Evolutionary conservation across 148 eudicot genomes (phyloP), one percentile per base, ranked within the genome.

Genomic region (Spergularia marina): DNA sequence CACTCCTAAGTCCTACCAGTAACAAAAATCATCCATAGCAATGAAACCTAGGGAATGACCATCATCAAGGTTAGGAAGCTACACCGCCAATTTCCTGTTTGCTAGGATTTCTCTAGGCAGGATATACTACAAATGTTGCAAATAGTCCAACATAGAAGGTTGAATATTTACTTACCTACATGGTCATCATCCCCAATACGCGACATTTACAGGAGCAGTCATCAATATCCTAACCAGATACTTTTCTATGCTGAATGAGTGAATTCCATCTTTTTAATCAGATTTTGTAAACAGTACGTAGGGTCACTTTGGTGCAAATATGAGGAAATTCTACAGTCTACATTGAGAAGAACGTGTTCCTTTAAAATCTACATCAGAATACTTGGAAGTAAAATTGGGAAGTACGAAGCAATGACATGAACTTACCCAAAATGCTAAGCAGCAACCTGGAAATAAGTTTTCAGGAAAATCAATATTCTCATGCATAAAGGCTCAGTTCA

Each of bases 381-480:
- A 30, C 8, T 17, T 39, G 41, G 17, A 64, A 64, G n/a, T 7
- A 14, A 6, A 13, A 16, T 44, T 44, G 40, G 20, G 40, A 40
- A 39, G 9, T 51, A 12, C 71, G 47, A 53, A 12, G 18, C 6
- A 51, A 18, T 49, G 34, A 57, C 10, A 65, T 23, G 47, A 44
- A 44, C 20, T 63, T 30, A 23, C 14, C 12, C 36, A 51, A 23
- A 77, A 44, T 44, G 34, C 41, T 18, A 65, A 57, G n/a, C 57
- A 55, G 15, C 74, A 34, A 52, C 18, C 25, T 30, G 12, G 30
- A 17, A 71, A 47, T 44, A 71, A 21, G 70, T 55, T 20, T 78
- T 54, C 58, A 47, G 47, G 47, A 40, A 40, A 18, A 71, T 78
- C 71, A 73, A 71, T 66, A 68, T 71, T 53, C 70, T 39, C 61